Evolutionary conservation across 176 grass and related monocot species (phyloP).

Genomic region (Oropetium thomaeum): DNA sequence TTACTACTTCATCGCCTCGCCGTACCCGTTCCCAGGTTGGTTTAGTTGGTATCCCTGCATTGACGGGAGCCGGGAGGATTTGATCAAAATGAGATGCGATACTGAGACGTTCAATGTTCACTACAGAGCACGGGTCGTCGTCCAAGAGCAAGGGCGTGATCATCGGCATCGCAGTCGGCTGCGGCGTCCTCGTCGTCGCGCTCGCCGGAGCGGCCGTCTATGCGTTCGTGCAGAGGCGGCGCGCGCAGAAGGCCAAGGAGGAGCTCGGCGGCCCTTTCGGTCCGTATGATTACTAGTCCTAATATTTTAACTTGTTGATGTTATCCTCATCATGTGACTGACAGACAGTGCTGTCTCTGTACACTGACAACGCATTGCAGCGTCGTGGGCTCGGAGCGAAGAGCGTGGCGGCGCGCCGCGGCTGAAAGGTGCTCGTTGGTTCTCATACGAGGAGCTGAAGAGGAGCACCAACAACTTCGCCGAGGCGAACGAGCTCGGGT

Average conservation of each 20-base stretch:
- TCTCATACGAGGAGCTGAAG: constrained; percentile 82
- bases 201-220: constrained; percentile 58
- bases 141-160: constrained; percentile 57
- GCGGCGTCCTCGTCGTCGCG: constrained; percentile 61
- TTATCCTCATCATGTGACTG: neutral
- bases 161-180: constrained; percentile 77
- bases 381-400: constrained; percentile 63
- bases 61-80: no score
- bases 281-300: constrained; percentile 6
- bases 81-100: neutral
- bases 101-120: neutral
- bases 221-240: constrained; percentile 59
- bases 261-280: constrained; percentile 87
- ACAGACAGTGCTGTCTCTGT: neutral
- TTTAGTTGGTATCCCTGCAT: neutral
- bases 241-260: constrained; percentile 60
- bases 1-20: constrained; percentile 68
- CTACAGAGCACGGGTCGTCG: constrained; percentile 31
- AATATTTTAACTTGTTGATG: neutral
- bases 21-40: constrained; percentile 79
- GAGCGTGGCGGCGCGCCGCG: constrained; percentile 68
- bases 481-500: constrained; percentile 72
- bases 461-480: constrained; percentile 78
- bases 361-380: constrained; percentile 33
- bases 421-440: constrained; percentile 91